These are phyloP conservation scores for Lichtheimia ornata DNA, from an alignment of 371 early-diverging fungal genomes.

Conservation along the genomic window DNA sequence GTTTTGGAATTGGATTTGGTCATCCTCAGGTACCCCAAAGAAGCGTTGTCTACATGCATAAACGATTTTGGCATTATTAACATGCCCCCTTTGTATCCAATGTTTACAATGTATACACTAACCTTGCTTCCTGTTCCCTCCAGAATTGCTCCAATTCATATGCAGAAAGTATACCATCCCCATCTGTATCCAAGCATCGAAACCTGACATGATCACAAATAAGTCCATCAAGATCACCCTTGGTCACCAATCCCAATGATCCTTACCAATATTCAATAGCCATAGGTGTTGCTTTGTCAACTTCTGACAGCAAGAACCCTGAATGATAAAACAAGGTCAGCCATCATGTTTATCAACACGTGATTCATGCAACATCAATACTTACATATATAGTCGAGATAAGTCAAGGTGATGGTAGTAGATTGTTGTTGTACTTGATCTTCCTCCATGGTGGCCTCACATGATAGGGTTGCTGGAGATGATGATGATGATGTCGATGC, in stretches of 20 bases:
- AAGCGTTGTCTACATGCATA: slow-evolving; percentile 20
- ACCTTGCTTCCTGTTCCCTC: slow-evolving; percentile 72
- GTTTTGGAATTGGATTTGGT: slow-evolving; percentile 40
- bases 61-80: neutral
- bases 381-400: slow-evolving; percentile 63
- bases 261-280: slow-evolving; percentile 85
- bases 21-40: slow-evolving; percentile 28
- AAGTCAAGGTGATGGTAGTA: slow-evolving; percentile 28
- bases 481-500: too few relatives aligned
- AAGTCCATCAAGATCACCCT: neutral
- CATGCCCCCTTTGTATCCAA: too few relatives aligned
- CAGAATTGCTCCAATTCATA: slow-evolving; percentile 86
- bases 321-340: neutral
- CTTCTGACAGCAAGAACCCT: slow-evolving; percentile 86
- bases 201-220: slow-evolving; percentile 46
- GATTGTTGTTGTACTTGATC: neutral
- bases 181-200: slow-evolving; percentile 87
- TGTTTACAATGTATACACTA: neutral
- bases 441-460: neutral
- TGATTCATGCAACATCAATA: slow-evolving; percentile 1
- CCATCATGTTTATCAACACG: too few relatives aligned
- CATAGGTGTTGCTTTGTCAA: slow-evolving; percentile 79
- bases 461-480: neutral
- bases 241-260: too few relatives aligned
- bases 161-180: slow-evolving; percentile 81